Percentiles rank a stretch among this genome's conserved stretches.
Conservation (phyloP, 202 grass and related monocot genomes). For the Eragrostis tef region DNA sequence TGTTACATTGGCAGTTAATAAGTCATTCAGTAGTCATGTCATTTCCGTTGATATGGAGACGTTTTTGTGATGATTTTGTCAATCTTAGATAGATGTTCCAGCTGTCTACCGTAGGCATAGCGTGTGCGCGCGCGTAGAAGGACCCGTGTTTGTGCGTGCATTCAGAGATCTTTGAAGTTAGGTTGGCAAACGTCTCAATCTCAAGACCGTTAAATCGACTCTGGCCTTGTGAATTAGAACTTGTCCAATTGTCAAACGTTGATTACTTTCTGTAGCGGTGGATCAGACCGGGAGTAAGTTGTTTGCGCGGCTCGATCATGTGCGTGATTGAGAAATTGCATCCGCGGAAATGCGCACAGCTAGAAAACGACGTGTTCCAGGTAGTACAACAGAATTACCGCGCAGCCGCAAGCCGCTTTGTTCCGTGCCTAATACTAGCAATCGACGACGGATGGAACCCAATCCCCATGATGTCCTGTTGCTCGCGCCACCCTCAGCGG, state of each 20-base stretch:
- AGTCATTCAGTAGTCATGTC: no score
- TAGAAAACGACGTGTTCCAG: neutral
- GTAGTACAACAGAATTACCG: neutral
- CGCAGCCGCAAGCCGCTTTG: neutral
- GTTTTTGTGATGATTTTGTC: no score
- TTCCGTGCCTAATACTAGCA: no score
- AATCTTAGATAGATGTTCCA: no score
- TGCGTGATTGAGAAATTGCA: neutral
- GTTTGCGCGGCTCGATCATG: neutral
- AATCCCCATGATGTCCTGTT: slow-evolving; percentile 6
- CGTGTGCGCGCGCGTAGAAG: no score
- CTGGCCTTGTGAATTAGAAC: neutral
- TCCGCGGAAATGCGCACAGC: neutral
- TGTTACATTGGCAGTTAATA: no score
- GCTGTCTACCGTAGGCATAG: no score
- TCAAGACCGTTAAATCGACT: neutral
- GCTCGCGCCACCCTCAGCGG: slow-evolving; percentile 25
- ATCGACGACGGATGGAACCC: neutral
- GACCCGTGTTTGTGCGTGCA: no score
- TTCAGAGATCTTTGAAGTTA: neutral
- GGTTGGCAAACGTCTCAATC: neutral
- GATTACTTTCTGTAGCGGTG: neutral
- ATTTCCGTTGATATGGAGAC: no score
- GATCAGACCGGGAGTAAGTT: neutral
- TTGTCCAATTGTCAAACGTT: neutral